These are phyloP conservation scores for Tephrocybe rancida DNA, from an alignment of 768 basidiomycete genomes.

Conservation along the genomic window DNA sequence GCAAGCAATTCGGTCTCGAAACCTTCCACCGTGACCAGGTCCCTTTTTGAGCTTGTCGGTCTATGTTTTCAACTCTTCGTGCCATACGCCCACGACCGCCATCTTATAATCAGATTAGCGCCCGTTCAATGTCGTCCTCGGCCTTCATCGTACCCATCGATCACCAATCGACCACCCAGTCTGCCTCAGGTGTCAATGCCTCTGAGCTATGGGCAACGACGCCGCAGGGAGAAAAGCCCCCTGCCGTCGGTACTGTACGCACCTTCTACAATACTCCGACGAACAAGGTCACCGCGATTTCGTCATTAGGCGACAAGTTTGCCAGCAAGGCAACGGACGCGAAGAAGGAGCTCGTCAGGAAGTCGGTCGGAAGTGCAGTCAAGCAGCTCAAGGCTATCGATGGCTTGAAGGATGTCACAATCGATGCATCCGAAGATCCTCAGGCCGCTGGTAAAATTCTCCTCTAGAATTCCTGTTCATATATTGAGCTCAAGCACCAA, in stretches of 20 bases:
- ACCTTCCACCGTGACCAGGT: background rate
- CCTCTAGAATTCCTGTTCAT: background rate
- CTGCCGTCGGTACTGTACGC: constrained; percentile 64
- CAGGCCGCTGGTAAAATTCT: constrained; percentile 70
- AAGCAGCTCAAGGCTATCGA: constrained; percentile 67
- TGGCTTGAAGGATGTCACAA: constrained; percentile 58
- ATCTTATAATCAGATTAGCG: constrained; percentile 21
- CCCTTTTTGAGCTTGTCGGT: constrained; percentile 1
- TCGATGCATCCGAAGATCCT: constrained; percentile 69
- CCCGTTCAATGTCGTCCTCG: constrained; percentile 50
- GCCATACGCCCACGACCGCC: constrained; percentile 17
- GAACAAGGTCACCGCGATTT: constrained; percentile 51
- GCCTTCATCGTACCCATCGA: constrained; percentile 64
- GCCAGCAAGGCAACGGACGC: constrained; percentile 42
- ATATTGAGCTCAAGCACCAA: background rate
- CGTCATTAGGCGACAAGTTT: constrained; percentile 62
- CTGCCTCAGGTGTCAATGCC: constrained; percentile 42
- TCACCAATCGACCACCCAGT: constrained; percentile 36
- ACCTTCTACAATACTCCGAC: constrained; percentile 61
- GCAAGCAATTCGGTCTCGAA: background rate
- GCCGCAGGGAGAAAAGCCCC: constrained; percentile 51
- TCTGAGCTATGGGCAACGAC: constrained; percentile 53
- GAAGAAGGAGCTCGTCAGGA: constrained; percentile 69
- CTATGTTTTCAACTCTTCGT: constrained; percentile 19
- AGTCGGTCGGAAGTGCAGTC: constrained; percentile 71